Evolutionary conservation across 1,139 yeast genomes (phyloP), one percentile per base, ranked within the genome.

Genomic region (Zhuliangozyma blackwelliae): DNA sequence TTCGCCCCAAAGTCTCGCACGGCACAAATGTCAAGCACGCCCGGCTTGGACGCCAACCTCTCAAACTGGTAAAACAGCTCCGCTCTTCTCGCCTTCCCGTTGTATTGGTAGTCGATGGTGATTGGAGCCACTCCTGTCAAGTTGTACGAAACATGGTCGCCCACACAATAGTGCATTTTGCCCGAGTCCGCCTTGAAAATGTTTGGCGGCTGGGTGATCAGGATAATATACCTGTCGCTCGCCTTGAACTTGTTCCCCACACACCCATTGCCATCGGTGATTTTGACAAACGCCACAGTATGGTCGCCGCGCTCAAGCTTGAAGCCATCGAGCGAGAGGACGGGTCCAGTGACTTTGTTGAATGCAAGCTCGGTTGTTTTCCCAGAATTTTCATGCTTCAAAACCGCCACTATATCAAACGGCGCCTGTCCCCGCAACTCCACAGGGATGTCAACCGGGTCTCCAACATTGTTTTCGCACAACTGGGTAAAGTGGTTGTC

Each of bases 51-150:
- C 0, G 97, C 96, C 32, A 86, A 61, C 48, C 97, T 72, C 31
- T 78, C 74, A 48, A 71, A 71, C 34, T 72, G 74, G 5, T 77
- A 63, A 0, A 74, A 60, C 46, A 83, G 80, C 16, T 72, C 72
- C 0, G 94, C 83, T 44, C 67, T 75, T 46, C 84, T 79, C 21
- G 63, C 59, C 30, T 69, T 64, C 3, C 75, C 83, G 48, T 86
- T 82, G 63, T 90, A 90, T 11, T 73, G 74, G 55, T 92, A 92
- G 35, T 69, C 75, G 3, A 94, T 74, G 1, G 72, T 72, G 57
- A 87, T 89, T 21, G 96, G 96, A 0, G 95, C 76, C 3, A 76
- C 69, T 5, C 98, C 98, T 10, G 77, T 75, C 43, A 92, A 60
- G 43, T 82, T 77, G 54, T 87, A 87, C 0, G 83, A 72, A 22